Evolutionary conservation across 2,329 filamentous ascomycete species (phyloP), one percentile per base, ranked within the genome.

Genomic region (Diaporthe velutina): DNA sequence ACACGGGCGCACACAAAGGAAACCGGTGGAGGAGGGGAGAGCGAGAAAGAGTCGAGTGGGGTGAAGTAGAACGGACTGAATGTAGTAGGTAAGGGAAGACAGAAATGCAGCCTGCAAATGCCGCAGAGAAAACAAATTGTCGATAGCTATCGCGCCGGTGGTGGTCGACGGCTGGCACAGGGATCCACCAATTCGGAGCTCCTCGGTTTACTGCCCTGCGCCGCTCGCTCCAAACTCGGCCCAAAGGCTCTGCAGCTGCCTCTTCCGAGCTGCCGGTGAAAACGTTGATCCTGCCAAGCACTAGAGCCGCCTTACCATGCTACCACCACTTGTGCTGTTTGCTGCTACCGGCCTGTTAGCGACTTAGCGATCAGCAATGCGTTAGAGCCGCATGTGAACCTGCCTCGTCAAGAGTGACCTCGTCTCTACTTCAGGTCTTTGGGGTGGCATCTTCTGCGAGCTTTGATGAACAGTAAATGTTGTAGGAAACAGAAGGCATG

Each of bases 111-210:
- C 33, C 76, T 79, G 79, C 81, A 81, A 82, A 82, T 82, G 78
- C 80, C 81, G 80, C 81, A 82, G 78, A 79, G 80, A 77, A 79
- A 77, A 74, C 78, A 79, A 78, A 80, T 75, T 76, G 77, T 76
- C 77, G 78, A 75, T 77, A 76, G 73, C 73, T 72, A 52, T 74
- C 50, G 71, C 52, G 30, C 58, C 25, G 50, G 55, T 67, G 48
- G 42, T 73, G 57, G 50, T 58, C 30, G 68, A 45, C 48, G 58
- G 74, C 60, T 66, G 72, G 52, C 30, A 38, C 58, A 60, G 48
- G 58, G 58, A 72, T 58, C 72, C 74, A 72, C 74, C 50, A 25
- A 40, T 72, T 76, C 74, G 74, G 74, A 74, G 74, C 72, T 74
- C 52, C 72, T 74, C 72, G 72, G 74, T 52, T 76, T 76, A 74